Conservation (phyloP, 2,329 filamentous ascomycete species). For the Colletotrichum sp. region DNA sequence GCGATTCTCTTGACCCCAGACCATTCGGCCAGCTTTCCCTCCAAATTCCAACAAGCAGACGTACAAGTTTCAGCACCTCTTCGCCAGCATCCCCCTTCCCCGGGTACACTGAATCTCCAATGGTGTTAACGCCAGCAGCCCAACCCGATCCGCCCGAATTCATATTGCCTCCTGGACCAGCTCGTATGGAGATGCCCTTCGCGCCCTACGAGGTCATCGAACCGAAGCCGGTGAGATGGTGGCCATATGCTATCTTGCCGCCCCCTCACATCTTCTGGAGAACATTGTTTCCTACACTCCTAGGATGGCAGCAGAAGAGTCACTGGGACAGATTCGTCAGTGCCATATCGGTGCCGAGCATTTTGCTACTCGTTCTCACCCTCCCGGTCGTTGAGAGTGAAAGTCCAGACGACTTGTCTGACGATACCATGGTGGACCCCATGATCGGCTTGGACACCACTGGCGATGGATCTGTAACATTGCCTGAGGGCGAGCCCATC, state of each 20-base stretch:
- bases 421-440: conserved; percentile 30
- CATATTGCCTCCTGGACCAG: conserved; percentile 49
- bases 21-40: conserved; percentile 38
- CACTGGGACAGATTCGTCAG: conserved; percentile 85
- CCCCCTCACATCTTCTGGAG: conserved; percentile 72
- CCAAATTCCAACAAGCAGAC: conserved; percentile 53
- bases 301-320: conserved; percentile 81
- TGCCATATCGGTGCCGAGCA: conserved; percentile 83
- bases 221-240: conserved; percentile 69
- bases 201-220: conserved; percentile 42
- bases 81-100: conserved; percentile 71
- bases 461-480: conserved; percentile 37
- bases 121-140: conserved; percentile 45
- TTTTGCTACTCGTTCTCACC: conserved; percentile 88
- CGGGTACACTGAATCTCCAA: conserved; percentile 65
- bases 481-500: conserved; percentile 34
- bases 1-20: background rate
- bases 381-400: conserved; percentile 86
- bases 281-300: conserved; percentile 87
- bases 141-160: conserved; percentile 56
- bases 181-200: conserved; percentile 52
- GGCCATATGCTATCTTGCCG: conserved; percentile 79
- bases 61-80: conserved; percentile 47
- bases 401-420: conserved; percentile 54
- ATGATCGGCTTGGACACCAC: background rate